Conservation (phyloP, 1,284 basidiomycete genomes). For the Cutaneotrichosporon sp. region DNA sequence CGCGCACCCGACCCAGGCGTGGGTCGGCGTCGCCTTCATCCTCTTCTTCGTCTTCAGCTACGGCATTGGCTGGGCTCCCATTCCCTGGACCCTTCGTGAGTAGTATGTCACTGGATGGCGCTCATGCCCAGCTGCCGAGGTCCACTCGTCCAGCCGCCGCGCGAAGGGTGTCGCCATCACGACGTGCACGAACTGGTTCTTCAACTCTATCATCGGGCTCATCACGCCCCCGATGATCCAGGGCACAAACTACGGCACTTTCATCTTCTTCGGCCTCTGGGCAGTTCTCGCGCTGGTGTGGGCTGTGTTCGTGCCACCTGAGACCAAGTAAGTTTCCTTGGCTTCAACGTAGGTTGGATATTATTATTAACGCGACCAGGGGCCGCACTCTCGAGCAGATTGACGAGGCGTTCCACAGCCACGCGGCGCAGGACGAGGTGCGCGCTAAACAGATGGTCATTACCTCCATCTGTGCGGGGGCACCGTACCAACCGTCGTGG, state of each 20-base stretch:
- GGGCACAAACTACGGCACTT: conserved; percentile 25
- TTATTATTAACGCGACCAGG: not conserved
- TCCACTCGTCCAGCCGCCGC: conserved; percentile 18
- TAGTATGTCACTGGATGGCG: conserved; percentile 20
- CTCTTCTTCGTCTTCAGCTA: conserved; percentile 20
- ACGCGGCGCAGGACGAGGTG: conserved; percentile 9
- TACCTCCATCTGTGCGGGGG: not conserved
- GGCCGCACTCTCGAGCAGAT: conserved; percentile 17
- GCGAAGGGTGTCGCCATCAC: conserved; percentile 39
- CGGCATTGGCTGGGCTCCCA: conserved; percentile 20
- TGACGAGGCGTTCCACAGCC: conserved; percentile 14
- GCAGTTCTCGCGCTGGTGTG: conserved; percentile 16
- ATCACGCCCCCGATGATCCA: conserved; percentile 29
- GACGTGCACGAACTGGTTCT: conserved; percentile 43
- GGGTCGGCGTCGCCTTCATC: conserved; percentile 30
- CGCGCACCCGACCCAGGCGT: conserved; percentile 17
- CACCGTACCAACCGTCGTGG: not conserved
- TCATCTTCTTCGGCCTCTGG: conserved; percentile 28
- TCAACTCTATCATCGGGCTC: conserved; percentile 75
- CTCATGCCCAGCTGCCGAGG: not conserved
- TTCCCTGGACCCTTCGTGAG: conserved; percentile 37
- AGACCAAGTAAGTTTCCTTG: conserved; percentile 29
- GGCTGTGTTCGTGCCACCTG: conserved; percentile 24
- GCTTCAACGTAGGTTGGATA: no score
- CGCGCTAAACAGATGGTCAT: conserved; percentile 5